phyloP scores from a whole-genome alignment of 2,329 filamentous ascomycete species.

The Chaetomium globosum region DNA sequence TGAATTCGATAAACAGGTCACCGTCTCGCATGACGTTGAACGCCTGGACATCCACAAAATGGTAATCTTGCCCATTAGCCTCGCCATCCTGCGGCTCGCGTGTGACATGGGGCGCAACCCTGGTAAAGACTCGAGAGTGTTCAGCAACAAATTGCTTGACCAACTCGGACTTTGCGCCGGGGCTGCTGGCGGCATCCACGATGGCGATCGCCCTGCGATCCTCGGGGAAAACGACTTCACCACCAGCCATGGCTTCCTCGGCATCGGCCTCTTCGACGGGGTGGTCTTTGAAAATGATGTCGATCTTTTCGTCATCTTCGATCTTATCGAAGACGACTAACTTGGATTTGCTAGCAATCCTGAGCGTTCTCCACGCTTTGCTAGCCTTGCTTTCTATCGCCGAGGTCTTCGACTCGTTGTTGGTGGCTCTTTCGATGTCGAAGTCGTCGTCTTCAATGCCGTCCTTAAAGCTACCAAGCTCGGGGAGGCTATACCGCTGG shows the following conservation, averaged over 20 bases:
- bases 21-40: constrained; percentile 63
- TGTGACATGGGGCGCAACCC: constrained; percentile 59
- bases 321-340: constrained; percentile 83
- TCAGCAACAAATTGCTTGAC: constrained; percentile 64
- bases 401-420: constrained; percentile 57
- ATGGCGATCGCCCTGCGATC: constrained; percentile 65
- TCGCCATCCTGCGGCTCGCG: constrained; percentile 55
- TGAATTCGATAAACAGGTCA: constrained; percentile 62
- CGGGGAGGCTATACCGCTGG: constrained; percentile 68
- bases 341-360: constrained; percentile 73
- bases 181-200: constrained; percentile 63
- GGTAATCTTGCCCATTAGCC: constrained; percentile 54
- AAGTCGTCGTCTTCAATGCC: constrained; percentile 80
- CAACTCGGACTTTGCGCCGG: constrained; percentile 58
- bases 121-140: constrained; percentile 66
- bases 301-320: constrained; percentile 75
- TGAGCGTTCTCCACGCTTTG: constrained; percentile 86
- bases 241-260: constrained; percentile 32
- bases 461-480: constrained; percentile 68
- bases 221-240: constrained; percentile 45
- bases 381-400: constrained; percentile 75
- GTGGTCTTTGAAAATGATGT: constrained; percentile 55
- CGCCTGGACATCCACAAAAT: constrained; percentile 58
- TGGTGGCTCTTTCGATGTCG: constrained; percentile 79
- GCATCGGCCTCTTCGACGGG: constrained; percentile 43